Evolutionary conservation across 148 eudicot species (phyloP), one percentile per base, ranked within the genome.

Genomic region (Oxyria digyna): DNA sequence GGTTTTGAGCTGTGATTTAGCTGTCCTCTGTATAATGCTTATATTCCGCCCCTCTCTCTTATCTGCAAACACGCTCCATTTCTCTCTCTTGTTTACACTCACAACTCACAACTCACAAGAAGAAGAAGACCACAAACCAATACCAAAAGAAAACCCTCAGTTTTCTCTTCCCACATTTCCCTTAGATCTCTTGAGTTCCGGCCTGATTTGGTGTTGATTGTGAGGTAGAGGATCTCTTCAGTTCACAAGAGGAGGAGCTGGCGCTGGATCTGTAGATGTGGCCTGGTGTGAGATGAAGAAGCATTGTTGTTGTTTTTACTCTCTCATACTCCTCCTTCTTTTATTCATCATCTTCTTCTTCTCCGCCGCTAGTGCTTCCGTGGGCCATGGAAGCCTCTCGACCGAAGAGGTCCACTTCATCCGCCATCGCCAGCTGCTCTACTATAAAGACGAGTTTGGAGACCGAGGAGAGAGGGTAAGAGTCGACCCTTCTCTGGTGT

Each of bases 1-100:
- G 89, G 80, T 76, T 76, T 88, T 85, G 95, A 91, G 97, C 97
- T 88, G 97, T 91, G 85, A 76, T 83, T 77, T 88, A 91, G 97
- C 91, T 91, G 97, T 85, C 87, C 75, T 41, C 67, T 8, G 1
- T 62, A 66, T 74, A 74, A 73, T 73, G 78, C 71, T 32, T 55
- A 63, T 74, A 70, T 74, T 71, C 69, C 32, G 32, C 59, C 11
- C 0, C 13, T 50, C 20, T 26, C 35, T 74, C 65, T 43, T 64
- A 48, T 69, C 71, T 59, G 66, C 62, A 76, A 73, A 52, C 57
- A 48, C 27, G 71, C 72, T 68, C 69, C 43, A 67, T 49, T 48
- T 62, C 46, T 69, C 54, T 68, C 74, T 33, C 69, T 24, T 35
- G 71, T 73, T 62, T 70, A 64, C 72, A 52, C 55, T 71, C 68